Conservation (phyloP, 352 stramenopile species). For the Phytopythium sindhum region DNA sequence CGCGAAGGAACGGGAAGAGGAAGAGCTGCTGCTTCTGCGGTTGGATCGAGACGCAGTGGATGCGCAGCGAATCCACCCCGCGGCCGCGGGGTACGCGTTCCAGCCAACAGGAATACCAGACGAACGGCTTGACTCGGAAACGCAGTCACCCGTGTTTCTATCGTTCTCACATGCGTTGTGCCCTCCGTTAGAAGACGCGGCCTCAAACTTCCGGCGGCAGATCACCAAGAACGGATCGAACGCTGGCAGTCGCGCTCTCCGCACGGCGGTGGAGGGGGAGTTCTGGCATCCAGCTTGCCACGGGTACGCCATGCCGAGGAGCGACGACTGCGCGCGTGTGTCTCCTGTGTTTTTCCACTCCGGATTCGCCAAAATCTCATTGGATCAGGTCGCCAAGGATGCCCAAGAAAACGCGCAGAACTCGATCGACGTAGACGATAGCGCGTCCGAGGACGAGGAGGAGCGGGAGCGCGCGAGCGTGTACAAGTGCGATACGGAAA, state of each 20-base stretch:
- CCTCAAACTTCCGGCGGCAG: constrained; percentile 6
- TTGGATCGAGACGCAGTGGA: constrained; percentile 65
- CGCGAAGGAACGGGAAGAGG: constrained; percentile 41
- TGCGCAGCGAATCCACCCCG: constrained; percentile 41
- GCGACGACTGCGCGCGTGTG: constrained; percentile 35
- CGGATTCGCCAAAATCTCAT: constrained; percentile 51
- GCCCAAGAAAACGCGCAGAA: constrained; percentile 27
- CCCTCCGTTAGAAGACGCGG: constrained; percentile 28
- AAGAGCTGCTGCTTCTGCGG: constrained; percentile 61
- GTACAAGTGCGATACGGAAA: not conserved
- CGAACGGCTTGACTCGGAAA: constrained; percentile 3
- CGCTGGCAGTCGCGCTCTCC: not conserved
- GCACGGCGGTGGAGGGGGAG: constrained; percentile 18
- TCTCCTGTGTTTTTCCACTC: constrained; percentile 70
- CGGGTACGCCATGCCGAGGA: constrained; percentile 43
- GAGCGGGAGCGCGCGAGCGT: not conserved
- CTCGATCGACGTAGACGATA: constrained; percentile 12
- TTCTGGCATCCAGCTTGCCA: constrained; percentile 54
- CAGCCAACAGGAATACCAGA: not conserved
- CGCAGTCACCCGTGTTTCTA: constrained; percentile 45
- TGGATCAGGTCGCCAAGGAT: constrained; percentile 40
- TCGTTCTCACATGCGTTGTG: constrained; percentile 48
- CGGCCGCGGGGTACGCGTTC: constrained; percentile 57
- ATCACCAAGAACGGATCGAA: constrained; percentile 1
- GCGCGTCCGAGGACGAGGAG: constrained; percentile 23